Base-by-base conservation (phyloP, 2,329 filamentous ascomycete species). In the Pseudohalonectria lignicola region DNA sequence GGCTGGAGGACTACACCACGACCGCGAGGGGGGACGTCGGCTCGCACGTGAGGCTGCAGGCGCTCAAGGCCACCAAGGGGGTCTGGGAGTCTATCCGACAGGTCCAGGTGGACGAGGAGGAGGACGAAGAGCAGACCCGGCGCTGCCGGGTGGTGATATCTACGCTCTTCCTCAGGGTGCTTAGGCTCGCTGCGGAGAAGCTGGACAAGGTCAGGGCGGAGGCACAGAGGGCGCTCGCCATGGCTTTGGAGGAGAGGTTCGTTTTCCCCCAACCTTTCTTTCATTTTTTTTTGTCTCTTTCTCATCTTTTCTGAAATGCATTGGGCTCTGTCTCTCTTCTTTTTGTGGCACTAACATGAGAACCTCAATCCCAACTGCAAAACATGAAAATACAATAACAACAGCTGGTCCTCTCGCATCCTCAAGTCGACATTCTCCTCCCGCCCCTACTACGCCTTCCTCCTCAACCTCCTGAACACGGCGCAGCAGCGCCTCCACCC, bases 11-110 rank as follows among this genome's bases (percentile, higher is more conserved):
- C 54, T 96, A 96, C 52, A 94, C 86, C 0, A 88, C 86, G 4
- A 90, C 86, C 47, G 80, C 88, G 12, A 71, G 87, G 40, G 92
- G 92, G 13, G 92, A 98, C 52, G 73, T 96, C 35, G 92, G 92
- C 5, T 94, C 88, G 0, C 74, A 88, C 37, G 82, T 94, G 4
- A 74, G 92, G 4, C 64, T 90, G 5, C 82, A 88, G 55, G 88
- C 86, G 18, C 70, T 95, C 11, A 71, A 80, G 54, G 88, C 85
- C 13, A 74, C 90, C 1, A 74, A 74, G 42, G 76, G 76, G 3
- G 66, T 86, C 2, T 76, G 71, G 60, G 53, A 52, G 25, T 55
- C 53, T 6, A 61, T 62, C 29, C 39, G 38, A 9, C 30, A 31
- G 18, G 35, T 31, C 37, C 5, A 28, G 26, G 25, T 16, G 15